phyloP scores from a whole-genome alignment of 2,329 filamentous ascomycete species.

The Penicillium sp. region DNA sequence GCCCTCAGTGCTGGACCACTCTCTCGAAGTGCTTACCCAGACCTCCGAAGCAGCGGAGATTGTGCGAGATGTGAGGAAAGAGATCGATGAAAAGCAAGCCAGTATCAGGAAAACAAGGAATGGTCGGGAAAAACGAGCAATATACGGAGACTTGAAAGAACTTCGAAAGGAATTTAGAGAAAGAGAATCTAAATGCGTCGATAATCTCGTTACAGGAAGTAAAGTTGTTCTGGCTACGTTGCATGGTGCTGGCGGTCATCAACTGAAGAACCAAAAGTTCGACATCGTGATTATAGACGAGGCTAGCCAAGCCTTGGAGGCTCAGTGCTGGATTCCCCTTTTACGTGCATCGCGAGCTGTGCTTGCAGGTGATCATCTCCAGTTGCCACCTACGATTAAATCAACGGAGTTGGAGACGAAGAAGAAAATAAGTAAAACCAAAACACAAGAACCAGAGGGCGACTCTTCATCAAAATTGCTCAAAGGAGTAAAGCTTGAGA shows the following conservation, averaged over 20 bases:
- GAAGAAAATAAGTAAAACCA: slow-evolving; percentile 37
- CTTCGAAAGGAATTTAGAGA: slow-evolving; percentile 84
- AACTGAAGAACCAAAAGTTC: slow-evolving; percentile 74
- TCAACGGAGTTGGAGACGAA: slow-evolving; percentile 47
- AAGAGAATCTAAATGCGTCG: slow-evolving; percentile 76
- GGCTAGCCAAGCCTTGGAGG: slow-evolving; percentile 90
- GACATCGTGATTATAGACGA: slow-evolving; percentile 96
- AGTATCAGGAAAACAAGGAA: slow-evolving; percentile 82
- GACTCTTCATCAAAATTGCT: slow-evolving; percentile 28
- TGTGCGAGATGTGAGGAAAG: slow-evolving; percentile 81
- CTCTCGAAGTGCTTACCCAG: slow-evolving; percentile 83
- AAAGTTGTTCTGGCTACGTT: slow-evolving; percentile 89
- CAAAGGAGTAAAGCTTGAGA: slow-evolving; percentile 66
- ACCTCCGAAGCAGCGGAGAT: slow-evolving; percentile 87
- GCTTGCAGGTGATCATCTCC: slow-evolving; percentile 88
- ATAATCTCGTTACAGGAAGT: slow-evolving; percentile 68
- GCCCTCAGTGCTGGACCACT: slow-evolving; percentile 82
- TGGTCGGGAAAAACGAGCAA: slow-evolving; percentile 71
- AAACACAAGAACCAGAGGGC: slow-evolving; percentile 32
- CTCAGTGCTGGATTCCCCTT: slow-evolving; percentile 93
- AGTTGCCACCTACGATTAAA: slow-evolving; percentile 93
- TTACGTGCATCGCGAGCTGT: slow-evolving; percentile 77
- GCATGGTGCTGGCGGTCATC: slow-evolving; percentile 83
- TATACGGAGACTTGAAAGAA: slow-evolving; percentile 81
- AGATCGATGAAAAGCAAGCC: slow-evolving; percentile 89